Percentiles rank a stretch among this genome's conserved stretches.
phyloP scores from a whole-genome alignment of 2,329 filamentous ascomycete genomes.

The Chrysosporium keratinophilum region DNA sequence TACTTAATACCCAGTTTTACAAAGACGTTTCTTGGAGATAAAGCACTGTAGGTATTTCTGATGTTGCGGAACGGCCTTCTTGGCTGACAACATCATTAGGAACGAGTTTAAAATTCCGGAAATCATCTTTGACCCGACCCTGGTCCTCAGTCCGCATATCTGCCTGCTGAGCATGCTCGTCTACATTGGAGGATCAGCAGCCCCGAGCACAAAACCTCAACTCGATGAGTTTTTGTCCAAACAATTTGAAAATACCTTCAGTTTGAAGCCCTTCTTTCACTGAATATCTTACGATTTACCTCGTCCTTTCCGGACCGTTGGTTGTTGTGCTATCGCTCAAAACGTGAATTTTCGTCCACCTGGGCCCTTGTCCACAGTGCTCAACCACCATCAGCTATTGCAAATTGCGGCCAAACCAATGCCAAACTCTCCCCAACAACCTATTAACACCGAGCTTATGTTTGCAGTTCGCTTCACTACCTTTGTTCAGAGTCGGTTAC shows the following conservation, averaged over 20 bases:
- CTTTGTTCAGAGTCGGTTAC: constrained; percentile 11
- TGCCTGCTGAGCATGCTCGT: constrained; percentile 28
- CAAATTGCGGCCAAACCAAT: constrained; percentile 11
- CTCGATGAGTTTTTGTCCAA: too few species aligned
- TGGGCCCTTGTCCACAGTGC: too few species aligned
- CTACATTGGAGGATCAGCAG: constrained; percentile 23
- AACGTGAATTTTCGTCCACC: too few species aligned
- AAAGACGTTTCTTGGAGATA: too few species aligned
- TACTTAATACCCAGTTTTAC: too few species aligned
- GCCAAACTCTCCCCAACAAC: constrained; percentile 12
- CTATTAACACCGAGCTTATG: constrained; percentile 6
- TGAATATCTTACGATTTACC: too few species aligned
- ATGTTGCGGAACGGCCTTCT: neutral
- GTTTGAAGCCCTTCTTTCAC: too few species aligned
- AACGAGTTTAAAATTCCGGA: constrained; percentile 26
- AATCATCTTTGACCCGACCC: constrained; percentile 26
- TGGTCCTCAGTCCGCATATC: constrained; percentile 27
- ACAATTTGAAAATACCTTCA: too few species aligned
- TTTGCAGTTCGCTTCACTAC: constrained; percentile 5
- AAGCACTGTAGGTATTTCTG: neutral
- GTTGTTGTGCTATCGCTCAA: too few species aligned
- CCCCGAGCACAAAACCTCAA: too few species aligned
- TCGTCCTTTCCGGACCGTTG: too few species aligned
- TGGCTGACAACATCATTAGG: constrained; percentile 14
- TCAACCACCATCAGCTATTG: constrained; percentile 1